Base-by-base conservation (phyloP, 352 stramenopile species). In the Phytopythium helicoides region DNA sequence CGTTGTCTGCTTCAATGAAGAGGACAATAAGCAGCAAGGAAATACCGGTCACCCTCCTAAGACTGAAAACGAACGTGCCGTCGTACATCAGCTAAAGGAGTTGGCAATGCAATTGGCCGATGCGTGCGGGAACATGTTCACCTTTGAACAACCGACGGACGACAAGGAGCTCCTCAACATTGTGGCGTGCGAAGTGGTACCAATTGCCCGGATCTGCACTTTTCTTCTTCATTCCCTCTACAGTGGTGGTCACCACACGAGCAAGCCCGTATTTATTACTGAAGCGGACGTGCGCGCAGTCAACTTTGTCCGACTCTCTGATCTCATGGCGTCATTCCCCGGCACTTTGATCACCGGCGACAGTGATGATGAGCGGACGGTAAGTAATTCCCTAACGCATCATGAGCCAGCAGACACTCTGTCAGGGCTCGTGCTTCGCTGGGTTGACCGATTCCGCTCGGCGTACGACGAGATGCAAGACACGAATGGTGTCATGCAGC, bases 391-490 rank as follows among this genome's bases (percentile, higher is more conserved):
- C 16, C 7, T 22, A 25, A 22, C 12, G 15, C 38, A 23, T 45
- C 38, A 22, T 22, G 11, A 19, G 15, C 18, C 38, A 22, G 9
- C 19, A 3, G 37, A 36, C 11, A 25, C 31, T 10, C 54, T 91
- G 22, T 42, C 54, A 6, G 50, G 64, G n/a, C 53, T 92, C 3
- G 63, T 88, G 15, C 58, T 49, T 34, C 67, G 71, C 0, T 90
- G 81, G 78, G 76, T 89, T 12, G 51, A 75, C 21, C 81, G 83
- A 8, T 92, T 89, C 56, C 75, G 83, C 45, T 53, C 60, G 15
- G 76, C 77, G 52, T 94, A 94, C 54, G 64, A 72, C 38, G 80
- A 91, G 50, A 94, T 94, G 85, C 76, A 70, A 41, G 85, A 93
- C 36, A 66, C 73, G 2, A 73, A 92, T 23, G 68, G 60, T 1